Evolutionary conservation across 1,284 basidiomycete genomes (phyloP), one percentile per base, ranked within the genome.

Genomic region (Pterulicium gracile): DNA sequence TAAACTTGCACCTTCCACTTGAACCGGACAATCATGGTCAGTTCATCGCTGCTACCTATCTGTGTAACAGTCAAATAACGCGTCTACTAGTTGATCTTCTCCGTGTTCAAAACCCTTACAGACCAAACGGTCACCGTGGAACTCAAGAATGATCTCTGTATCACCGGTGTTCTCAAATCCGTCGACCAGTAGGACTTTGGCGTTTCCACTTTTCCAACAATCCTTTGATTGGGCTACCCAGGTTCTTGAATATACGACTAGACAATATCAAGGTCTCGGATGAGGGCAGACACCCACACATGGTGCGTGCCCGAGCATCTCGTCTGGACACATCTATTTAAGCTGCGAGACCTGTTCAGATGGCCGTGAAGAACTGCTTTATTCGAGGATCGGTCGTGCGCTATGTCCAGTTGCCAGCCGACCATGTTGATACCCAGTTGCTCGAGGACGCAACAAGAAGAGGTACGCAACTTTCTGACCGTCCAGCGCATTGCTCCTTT

Each of bases 131-230:
- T 97, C 57, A 96, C 92, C 14, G 93, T 98, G 56, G 95, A 99
- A 65, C 83, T 99, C 59, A 98, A 99, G 72, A 99, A 99, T 68
- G 95, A 98, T 66, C 81, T 98, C 46, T 93, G 89, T 15, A 95
- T 98, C 62, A 92, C 90, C 12, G 96, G 96, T 2, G 88, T 92
- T 18, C 70, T 99, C 56, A 97, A 96, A 73, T 95, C 91, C 44
- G 95, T 98, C 42, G 95, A 98, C 72, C 96, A 98, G 92, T 95
- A 60, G n/a, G n/a, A n/a, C n/a, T n/a, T n/a, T n/a, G n/a, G n/a
- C 55, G 88, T 73, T 45, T 34, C 24, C 39, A 20, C 45, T 49
- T 24, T 47, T 43, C n/a, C 15, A 41, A 34, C 20, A 22, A 24
- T 17, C 45, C 15, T 42, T 42, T 43, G 27, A 24, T 35, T 23